phyloP scores from a whole-genome alignment of 2,329 filamentous ascomycete species.

The Magnaporthiopsis rhizophila region DNA sequence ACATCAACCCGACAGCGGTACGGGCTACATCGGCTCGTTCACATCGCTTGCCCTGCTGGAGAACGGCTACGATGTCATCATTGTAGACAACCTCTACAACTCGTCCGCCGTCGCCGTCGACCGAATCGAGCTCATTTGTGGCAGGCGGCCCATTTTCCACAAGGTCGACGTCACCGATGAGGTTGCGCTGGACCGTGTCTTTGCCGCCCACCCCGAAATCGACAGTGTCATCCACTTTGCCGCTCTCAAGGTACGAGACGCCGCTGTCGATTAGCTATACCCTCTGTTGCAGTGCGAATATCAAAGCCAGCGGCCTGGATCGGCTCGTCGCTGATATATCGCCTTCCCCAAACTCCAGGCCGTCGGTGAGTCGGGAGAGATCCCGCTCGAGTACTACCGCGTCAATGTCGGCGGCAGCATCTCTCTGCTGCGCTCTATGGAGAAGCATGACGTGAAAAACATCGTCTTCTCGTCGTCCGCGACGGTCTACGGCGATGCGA shows the following conservation, averaged over 20 bases:
- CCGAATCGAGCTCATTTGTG: conserved; percentile 88
- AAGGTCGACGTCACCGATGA: conserved; percentile 85
- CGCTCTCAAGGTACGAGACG: conserved; percentile 71
- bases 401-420: conserved; percentile 95
- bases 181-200: conserved; percentile 74
- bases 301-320: not conserved
- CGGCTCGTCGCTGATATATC: conserved; percentile 4
- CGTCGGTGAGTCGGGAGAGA: conserved; percentile 89
- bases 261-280: conserved; percentile 10
- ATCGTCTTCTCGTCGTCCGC: conserved; percentile 98
- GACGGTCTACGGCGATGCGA: conserved; percentile 97
- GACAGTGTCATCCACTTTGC: conserved; percentile 99
- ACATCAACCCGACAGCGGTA: conserved; percentile 60
- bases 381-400: conserved; percentile 93
- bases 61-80: conserved; percentile 92
- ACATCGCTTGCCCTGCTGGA: conserved; percentile 86
- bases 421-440: conserved; percentile 78
- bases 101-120: conserved; percentile 86
- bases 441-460: conserved; percentile 83
- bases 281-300: not conserved
- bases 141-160: conserved; percentile 80
- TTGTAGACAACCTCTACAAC: conserved; percentile 96
- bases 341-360: conserved; percentile 47
- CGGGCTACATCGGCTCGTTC: conserved; percentile 98
- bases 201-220: conserved; percentile 82